Evolutionary conservation across 352 stramenopile genomes (phyloP).

Genomic region (Globisporangium mamillatum): DNA sequence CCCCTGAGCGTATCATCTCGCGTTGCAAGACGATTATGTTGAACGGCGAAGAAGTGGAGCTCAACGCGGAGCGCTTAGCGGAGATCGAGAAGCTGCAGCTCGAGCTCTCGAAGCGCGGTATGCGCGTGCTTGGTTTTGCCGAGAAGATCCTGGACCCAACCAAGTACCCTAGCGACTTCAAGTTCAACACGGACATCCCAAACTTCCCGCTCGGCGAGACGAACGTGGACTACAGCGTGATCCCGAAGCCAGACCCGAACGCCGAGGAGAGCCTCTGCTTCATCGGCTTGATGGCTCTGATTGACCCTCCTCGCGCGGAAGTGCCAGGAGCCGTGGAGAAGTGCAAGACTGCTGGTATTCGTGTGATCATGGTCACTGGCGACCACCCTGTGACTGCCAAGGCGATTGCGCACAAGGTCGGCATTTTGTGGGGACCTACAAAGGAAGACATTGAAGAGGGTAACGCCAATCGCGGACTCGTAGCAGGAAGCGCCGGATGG

Average conservation of each 20-base stretch:
- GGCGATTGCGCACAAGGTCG: constrained; percentile 93
- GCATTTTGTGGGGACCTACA: constrained; percentile 90
- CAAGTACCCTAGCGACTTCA: constrained; percentile 43
- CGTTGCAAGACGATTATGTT: constrained; percentile 87
- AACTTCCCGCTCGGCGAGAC: constrained; percentile 35
- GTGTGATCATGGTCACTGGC: constrained; percentile 94
- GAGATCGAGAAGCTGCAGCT: constrained; percentile 51
- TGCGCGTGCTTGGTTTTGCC: constrained; percentile 59
- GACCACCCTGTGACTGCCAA: constrained; percentile 92
- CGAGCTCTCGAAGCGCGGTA: constrained; percentile 57
- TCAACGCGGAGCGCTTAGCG: constrained; percentile 86
- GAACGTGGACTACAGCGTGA: constrained; percentile 35
- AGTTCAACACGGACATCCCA: constrained; percentile 65
- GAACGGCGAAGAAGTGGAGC: constrained; percentile 40
- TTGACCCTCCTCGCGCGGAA: constrained; percentile 92
- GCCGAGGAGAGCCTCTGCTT: constrained; percentile 85
- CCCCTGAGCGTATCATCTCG: constrained; percentile 93
- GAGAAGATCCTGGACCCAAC: constrained; percentile 48
- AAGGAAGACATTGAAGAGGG: constrained; percentile 81
- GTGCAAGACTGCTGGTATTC: constrained; percentile 91
- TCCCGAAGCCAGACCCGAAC: constrained; percentile 55
- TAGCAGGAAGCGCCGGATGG: constrained; percentile 60
- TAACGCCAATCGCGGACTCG: constrained; percentile 56
- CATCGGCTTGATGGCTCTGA: constrained; percentile 94
- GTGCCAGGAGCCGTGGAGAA: constrained; percentile 88